These are phyloP conservation scores for Phyllostachys edulis DNA, from an alignment of 176 grass and related monocot species.

Conservation along the genomic window DNA sequence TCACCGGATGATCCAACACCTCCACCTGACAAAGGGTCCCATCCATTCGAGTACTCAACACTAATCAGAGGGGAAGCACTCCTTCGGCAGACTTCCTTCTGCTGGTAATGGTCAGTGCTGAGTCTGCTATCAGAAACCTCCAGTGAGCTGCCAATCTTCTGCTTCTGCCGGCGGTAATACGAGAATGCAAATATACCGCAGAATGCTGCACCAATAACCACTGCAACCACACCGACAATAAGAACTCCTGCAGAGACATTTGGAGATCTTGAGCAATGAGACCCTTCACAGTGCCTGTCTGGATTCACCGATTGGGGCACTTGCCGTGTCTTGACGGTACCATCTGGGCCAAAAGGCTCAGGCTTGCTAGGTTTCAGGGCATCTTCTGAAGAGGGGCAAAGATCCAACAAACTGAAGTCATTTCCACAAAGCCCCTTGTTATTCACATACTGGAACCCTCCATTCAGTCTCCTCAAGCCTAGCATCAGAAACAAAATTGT, in stretches of 20 bases:
- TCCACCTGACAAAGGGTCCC: conserved; percentile 59
- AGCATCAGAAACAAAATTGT: conserved; percentile 19
- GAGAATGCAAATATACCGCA: conserved; percentile 59
- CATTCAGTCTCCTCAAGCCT: conserved; percentile 67
- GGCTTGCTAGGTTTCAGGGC: conserved; percentile 77
- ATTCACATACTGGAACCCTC: conserved; percentile 77
- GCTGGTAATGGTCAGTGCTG: conserved; percentile 85
- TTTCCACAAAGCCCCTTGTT: conserved; percentile 82
- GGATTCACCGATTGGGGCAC: conserved; percentile 68
- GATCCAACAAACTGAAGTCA: conserved; percentile 60
- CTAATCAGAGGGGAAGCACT: conserved; percentile 79
- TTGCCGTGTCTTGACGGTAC: conserved; percentile 56
- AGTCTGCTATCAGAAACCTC: conserved; percentile 90
- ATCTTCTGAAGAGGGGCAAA: conserved; percentile 58
- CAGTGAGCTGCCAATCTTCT: conserved; percentile 88
- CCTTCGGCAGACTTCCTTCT: conserved; percentile 71
- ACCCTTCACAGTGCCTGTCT: conserved; percentile 31
- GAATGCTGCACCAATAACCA: conserved; percentile 47
- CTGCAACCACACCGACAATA: conserved; percentile 53
- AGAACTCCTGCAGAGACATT: conserved; percentile 45
- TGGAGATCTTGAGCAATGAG: conserved; percentile 37
- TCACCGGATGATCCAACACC: conserved; percentile 64
- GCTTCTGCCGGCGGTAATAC: conserved; percentile 80
- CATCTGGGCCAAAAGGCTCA: conserved; percentile 71
- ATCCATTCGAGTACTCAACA: conserved; percentile 78